Evolutionary conservation across 345 rosid genomes (phyloP).

Genomic region (Erysimum cheiranthoides): DNA sequence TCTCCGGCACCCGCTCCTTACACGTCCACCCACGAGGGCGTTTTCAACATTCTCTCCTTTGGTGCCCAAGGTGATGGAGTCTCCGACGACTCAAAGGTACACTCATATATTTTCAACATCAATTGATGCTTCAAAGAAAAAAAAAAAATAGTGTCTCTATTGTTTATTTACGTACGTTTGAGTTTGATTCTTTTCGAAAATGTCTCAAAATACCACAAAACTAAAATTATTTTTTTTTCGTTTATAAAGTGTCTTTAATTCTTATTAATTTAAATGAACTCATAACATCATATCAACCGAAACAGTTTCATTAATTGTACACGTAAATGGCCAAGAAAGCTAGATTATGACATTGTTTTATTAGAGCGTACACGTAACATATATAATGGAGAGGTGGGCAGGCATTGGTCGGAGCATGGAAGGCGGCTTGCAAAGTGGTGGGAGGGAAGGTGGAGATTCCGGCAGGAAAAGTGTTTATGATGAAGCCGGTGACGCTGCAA

Average conservation of each 20-base stretch:
- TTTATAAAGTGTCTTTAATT: neutral
- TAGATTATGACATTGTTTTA: no score
- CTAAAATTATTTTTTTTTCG: no score
- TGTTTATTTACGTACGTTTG: slow-evolving; percentile 15
- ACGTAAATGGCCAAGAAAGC: neutral
- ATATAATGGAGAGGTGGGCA: neutral
- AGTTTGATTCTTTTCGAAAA: neutral
- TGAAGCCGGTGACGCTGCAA: slow-evolving; percentile 44
- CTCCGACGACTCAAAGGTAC: slow-evolving; percentile 48
- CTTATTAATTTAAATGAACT: neutral
- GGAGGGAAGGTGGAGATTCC: slow-evolving; percentile 47
- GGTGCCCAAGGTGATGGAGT: slow-evolving; percentile 46
- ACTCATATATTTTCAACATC: neutral
- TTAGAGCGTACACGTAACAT: no score
- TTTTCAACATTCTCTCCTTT: slow-evolving; percentile 43
- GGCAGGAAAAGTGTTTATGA: slow-evolving; percentile 37
- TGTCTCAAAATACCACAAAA: no score
- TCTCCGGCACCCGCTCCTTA: slow-evolving; percentile 38
- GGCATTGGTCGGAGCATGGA: slow-evolving; percentile 48
- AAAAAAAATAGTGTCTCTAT: neutral
- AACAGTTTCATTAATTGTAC: neutral
- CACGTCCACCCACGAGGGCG: slow-evolving; percentile 17
- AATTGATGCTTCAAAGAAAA: neutral
- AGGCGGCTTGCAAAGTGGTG: slow-evolving; percentile 40
- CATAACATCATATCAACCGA: neutral